Conservation (phyloP, 306 rosid species). For the Pterocarpus macrocarpus region DNA sequence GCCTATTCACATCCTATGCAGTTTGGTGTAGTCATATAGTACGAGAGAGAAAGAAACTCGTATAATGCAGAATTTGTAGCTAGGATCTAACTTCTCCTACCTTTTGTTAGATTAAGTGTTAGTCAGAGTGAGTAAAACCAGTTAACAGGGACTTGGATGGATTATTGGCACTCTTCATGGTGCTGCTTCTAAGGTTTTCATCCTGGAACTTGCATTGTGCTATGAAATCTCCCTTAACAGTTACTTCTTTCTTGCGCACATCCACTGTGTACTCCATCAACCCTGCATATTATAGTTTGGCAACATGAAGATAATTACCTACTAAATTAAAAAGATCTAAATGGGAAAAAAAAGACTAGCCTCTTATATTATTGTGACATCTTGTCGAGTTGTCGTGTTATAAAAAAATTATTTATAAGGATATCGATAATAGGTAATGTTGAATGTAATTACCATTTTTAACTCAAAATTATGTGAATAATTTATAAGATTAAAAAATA, state of each 20-base stretch:
- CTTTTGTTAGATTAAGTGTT: conserved; percentile 24
- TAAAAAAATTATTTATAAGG: too few species aligned
- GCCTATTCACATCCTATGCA: background rate
- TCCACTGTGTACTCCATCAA: conserved; percentile 55
- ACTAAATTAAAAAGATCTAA: background rate
- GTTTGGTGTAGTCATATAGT: background rate
- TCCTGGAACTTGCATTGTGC: conserved; percentile 3
- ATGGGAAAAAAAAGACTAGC: background rate
- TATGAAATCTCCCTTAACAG: conserved; percentile 51
- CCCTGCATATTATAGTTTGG: conserved; percentile 47
- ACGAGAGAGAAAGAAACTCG: background rate
- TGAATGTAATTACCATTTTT: too few species aligned
- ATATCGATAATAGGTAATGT: too few species aligned
- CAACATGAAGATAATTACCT: background rate
- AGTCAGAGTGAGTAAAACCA: conserved; percentile 35
- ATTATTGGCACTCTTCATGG: conserved; percentile 23
- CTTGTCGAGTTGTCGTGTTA: background rate
- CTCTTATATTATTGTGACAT: background rate
- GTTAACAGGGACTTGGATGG: conserved; percentile 21
- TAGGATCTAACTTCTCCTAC: background rate
- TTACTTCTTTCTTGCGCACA: conserved; percentile 49
- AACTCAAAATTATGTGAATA: too few species aligned
- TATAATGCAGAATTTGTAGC: conserved; percentile 4
- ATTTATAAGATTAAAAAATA: too few species aligned
- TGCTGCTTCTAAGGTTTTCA: conserved; percentile 25